Evolutionary conservation across 441 rosid species (phyloP).

Genomic region (Cnidoscolus chayamansa): DNA sequence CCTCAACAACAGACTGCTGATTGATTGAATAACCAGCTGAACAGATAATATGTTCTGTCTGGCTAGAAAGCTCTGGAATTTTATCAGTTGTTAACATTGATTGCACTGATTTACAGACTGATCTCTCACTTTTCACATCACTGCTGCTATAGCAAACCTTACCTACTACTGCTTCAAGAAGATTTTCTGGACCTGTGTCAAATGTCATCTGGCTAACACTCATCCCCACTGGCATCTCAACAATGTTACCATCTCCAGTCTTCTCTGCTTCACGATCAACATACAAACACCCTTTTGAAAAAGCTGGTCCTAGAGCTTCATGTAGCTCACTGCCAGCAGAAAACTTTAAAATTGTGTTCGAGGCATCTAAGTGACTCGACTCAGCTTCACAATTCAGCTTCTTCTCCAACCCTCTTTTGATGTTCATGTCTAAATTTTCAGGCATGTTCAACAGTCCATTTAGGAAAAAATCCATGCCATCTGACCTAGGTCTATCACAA

Average conservation of each 20-base stretch:
- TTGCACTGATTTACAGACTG: constrained; percentile 53
- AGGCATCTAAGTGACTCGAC: constrained; percentile 34
- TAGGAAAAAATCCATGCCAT: constrained; percentile 30
- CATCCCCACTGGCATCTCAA: constrained; percentile 48
- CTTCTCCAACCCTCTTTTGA: constrained; percentile 35
- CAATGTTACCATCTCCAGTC: constrained; percentile 38
- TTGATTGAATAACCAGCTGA: constrained; percentile 50
- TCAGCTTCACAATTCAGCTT: constrained; percentile 37
- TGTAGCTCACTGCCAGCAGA: constrained; percentile 74
- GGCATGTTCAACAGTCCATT: constrained; percentile 36
- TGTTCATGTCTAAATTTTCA: constrained; percentile 37
- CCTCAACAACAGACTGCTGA: constrained; percentile 41
- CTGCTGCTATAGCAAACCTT: constrained; percentile 51
- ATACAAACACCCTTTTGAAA: constrained; percentile 38
- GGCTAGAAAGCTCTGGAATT: constrained; percentile 47
- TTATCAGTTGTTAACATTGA: constrained; percentile 51
- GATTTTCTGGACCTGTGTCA: constrained; percentile 66
- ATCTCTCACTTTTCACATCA: constrained; percentile 49
- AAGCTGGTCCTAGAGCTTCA: constrained; percentile 80
- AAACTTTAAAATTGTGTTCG: constrained; percentile 45
- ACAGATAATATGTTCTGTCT: constrained; percentile 34
- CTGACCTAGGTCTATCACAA: constrained; percentile 33
- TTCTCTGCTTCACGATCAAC: constrained; percentile 46
- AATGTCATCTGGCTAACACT: constrained; percentile 55
- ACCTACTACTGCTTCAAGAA: constrained; percentile 88